Evolutionary conservation across 208 protist genomes (phyloP).

Genomic region (Vickermania spadyakhi): DNA sequence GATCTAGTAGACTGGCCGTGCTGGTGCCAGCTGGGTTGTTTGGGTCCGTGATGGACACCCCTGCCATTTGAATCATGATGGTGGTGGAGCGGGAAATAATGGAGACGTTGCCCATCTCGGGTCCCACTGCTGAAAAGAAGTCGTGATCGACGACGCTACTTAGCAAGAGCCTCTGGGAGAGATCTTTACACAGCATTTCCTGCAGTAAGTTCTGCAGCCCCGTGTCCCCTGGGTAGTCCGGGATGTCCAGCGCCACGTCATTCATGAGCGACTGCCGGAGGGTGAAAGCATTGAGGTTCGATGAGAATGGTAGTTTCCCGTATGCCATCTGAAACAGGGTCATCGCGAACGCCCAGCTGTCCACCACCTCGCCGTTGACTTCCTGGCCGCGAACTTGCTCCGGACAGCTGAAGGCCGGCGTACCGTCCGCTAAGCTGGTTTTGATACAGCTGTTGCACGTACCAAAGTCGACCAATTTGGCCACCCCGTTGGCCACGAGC

Average conservation of each 20-base stretch:
- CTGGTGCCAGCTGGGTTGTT: not conserved
- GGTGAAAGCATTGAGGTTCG: conserved; percentile 10
- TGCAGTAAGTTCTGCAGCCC: conserved; percentile 42
- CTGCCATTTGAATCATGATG: not conserved
- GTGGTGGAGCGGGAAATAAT: not conserved
- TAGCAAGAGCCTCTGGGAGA: conserved; percentile 46
- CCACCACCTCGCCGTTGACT: conserved; percentile 55
- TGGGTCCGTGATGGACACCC: not conserved
- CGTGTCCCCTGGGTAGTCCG: conserved; percentile 20
- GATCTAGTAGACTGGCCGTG: conserved; percentile 23
- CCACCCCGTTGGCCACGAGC: conserved; percentile 58
- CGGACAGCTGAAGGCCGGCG: conserved; percentile 74
- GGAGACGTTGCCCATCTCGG: conserved; percentile 6
- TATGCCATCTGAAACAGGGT: conserved; percentile 79
- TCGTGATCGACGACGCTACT: conserved; percentile 32
- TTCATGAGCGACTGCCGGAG: conserved; percentile 5
- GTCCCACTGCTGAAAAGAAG: conserved; percentile 24
- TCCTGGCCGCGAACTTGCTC: conserved; percentile 46
- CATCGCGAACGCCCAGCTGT: conserved; percentile 89
- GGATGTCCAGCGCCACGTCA: conserved; percentile 2
- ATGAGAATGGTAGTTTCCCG: conserved; percentile 41
- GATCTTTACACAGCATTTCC: conserved; percentile 64
- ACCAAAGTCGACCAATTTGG: conserved; percentile 87
- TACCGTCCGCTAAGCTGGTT: conserved; percentile 36
- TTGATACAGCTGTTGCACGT: conserved; percentile 50